Conservation (phyloP, 2,329 filamentous ascomycete species). For the Ustulina deusta region DNA sequence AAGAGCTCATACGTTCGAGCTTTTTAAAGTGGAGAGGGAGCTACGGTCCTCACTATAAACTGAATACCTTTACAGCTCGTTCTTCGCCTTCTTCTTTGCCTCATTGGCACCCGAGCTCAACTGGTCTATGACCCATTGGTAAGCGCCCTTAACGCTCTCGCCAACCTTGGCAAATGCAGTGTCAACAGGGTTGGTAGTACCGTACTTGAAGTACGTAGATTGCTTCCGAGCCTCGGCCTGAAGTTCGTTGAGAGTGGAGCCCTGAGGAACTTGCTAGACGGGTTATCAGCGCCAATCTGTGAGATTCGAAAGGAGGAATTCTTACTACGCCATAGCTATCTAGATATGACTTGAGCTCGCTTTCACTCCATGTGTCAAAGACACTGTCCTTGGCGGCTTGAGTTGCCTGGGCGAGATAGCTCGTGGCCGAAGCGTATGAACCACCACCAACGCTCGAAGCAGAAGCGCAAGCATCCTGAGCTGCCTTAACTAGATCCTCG, state of each 20-base stretch:
- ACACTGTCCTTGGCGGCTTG: slow-evolving; percentile 71
- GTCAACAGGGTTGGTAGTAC: slow-evolving; percentile 73
- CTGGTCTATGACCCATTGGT: slow-evolving; percentile 65
- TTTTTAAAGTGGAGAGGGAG: not conserved
- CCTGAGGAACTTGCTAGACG: slow-evolving; percentile 68
- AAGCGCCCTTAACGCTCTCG: slow-evolving; percentile 60
- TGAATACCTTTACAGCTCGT: slow-evolving; percentile 60
- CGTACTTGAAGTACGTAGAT: slow-evolving; percentile 81
- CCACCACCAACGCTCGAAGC: slow-evolving; percentile 69
- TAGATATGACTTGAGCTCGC: slow-evolving; percentile 81
- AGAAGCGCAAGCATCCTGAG: slow-evolving; percentile 69
- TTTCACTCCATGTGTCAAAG: slow-evolving; percentile 80
- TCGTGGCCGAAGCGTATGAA: slow-evolving; percentile 75
- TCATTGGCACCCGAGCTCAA: slow-evolving; percentile 61
- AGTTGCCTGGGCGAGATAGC: slow-evolving; percentile 75
- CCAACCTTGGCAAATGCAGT: slow-evolving; percentile 74
- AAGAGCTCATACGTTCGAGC: slow-evolving; percentile 6
- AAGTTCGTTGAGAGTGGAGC: slow-evolving; percentile 75
- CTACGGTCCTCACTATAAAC: not conserved
- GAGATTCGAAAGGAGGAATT: slow-evolving; percentile 10
- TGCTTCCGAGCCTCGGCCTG: slow-evolving; percentile 78
- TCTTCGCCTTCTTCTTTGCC: slow-evolving; percentile 63
- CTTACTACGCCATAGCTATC: slow-evolving; percentile 79
- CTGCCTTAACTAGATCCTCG: slow-evolving; percentile 77
- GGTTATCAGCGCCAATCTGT: slow-evolving; percentile 44